Evolutionary conservation across 2,329 filamentous ascomycete genomes (phyloP).

Genomic region (Hypoxylon sp.): DNA sequence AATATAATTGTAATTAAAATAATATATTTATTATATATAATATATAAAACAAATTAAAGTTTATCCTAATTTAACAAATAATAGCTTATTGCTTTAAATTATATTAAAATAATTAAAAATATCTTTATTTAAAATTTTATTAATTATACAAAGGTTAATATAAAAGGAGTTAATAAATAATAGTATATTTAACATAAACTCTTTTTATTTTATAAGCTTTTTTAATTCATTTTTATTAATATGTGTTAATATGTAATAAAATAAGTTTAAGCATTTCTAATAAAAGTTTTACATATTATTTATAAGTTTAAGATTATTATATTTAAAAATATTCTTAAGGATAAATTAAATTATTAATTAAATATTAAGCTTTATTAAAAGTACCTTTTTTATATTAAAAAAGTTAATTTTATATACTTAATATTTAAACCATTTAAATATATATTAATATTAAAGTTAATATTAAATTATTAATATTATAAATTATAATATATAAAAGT

Average conservation of each 20-base stretch:
- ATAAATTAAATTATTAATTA: slow-evolving; percentile 1
- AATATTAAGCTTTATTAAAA: slow-evolving; percentile 2
- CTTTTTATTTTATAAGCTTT: neutral
- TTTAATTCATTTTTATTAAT: slow-evolving; percentile 1
- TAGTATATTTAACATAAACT: neutral
- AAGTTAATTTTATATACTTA: no score
- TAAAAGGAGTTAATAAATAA: neutral
- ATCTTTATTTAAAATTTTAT: neutral
- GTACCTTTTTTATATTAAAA: no score
- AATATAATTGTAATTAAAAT: neutral
- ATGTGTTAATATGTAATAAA: neutral
- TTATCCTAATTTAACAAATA: neutral
- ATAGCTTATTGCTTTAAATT: neutral
- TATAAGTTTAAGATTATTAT: neutral
- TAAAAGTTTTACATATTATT: neutral
- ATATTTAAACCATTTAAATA: no score
- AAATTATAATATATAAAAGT: neutral
- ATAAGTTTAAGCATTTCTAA: neutral
- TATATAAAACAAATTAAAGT: neutral
- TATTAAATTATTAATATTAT: slow-evolving; percentile 1
- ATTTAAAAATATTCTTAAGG: neutral
- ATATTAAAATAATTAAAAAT: neutral
- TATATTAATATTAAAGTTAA: neutral
- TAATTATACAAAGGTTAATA: neutral
- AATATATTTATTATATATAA: neutral